A percentile compares a stretch with the other conserved stretches of the same genome.
Conservation (phyloP, 495 filamentous ascomycete species). For the Rhypophila decipiens region DNA sequence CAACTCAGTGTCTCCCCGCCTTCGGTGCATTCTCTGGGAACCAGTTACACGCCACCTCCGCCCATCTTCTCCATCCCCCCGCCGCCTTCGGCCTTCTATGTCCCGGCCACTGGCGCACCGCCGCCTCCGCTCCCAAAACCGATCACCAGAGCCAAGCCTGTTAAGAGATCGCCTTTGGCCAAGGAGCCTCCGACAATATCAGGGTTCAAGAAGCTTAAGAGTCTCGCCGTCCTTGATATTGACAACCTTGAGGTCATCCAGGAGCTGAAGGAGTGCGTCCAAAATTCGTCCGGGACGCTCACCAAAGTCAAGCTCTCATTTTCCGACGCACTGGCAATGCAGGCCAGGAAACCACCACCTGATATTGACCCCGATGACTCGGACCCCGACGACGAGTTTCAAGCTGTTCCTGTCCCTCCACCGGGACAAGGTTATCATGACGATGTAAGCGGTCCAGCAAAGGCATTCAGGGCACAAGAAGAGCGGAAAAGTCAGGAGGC, state of each 20-base stretch:
- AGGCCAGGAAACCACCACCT: slow-evolving; percentile 44
- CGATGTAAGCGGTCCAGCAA: slow-evolving; percentile 31
- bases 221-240: slow-evolving; percentile 50
- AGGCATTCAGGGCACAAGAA: slow-evolving; percentile 36
- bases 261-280: slow-evolving; percentile 49
- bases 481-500: slow-evolving; percentile 49
- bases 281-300: slow-evolving; percentile 44
- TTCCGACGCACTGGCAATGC: slow-evolving; percentile 42
- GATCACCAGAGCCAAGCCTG: slow-evolving; percentile 11
- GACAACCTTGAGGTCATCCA: slow-evolving; percentile 47
- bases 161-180: slow-evolving; percentile 12
- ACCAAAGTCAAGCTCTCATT: slow-evolving; percentile 51
- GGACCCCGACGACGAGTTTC: slow-evolving; percentile 43
- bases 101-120: slow-evolving; percentile 12
- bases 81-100: slow-evolving; percentile 16
- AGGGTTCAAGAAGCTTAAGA: slow-evolving; percentile 50
- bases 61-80: slow-evolving; percentile 8
- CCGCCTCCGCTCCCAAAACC: slow-evolving; percentile 17
- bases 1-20: slow-evolving; percentile 3
- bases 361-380: slow-evolving; percentile 47
- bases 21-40: slow-evolving; percentile 3
- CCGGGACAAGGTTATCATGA: slow-evolving; percentile 12
- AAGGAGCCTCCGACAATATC: slow-evolving; percentile 45
- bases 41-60: slow-evolving; percentile 7
- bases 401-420: slow-evolving; percentile 19